These are phyloP conservation scores for Rhododendron ferrugineum DNA, from an alignment of 148 eudicot genomes.

Conservation along the genomic window DNA sequence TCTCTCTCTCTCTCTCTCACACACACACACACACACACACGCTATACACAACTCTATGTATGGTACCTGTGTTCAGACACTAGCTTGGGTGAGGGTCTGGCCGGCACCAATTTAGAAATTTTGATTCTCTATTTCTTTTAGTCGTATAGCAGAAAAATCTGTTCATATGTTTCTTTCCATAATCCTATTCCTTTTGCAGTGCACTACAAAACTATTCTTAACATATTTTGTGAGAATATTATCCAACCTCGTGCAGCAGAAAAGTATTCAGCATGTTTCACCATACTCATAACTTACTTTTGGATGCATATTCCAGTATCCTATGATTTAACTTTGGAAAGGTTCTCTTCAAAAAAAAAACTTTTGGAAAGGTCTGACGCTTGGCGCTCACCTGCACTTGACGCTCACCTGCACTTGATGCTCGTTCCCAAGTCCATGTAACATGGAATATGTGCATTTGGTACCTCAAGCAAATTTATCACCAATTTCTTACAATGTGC, in stretches of 20 bases:
- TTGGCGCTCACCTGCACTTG: neutral
- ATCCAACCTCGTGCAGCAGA: neutral
- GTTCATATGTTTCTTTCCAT: neutral
- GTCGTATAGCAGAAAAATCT: neutral
- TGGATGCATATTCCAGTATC: neutral
- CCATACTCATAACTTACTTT: neutral
- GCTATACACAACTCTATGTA: neutral
- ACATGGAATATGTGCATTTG: too few relatives aligned
- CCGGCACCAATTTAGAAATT: neutral
- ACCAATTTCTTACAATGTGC: constrained; percentile 12
- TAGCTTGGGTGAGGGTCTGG: neutral
- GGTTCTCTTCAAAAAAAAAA: neutral
- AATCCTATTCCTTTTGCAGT: neutral
- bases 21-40: neutral
- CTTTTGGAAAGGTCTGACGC: neutral
- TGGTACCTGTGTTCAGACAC: neutral
- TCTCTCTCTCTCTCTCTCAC: neutral
- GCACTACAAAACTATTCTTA: neutral
- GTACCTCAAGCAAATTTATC: neutral
- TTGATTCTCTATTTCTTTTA: neutral
- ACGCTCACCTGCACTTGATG: neutral
- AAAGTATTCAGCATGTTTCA: neutral
- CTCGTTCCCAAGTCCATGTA: neutral
- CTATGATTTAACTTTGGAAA: neutral
- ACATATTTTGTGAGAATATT: neutral